Base-by-base conservation (phyloP, 306 rosid species). In the Purshia tridentata region DNA sequence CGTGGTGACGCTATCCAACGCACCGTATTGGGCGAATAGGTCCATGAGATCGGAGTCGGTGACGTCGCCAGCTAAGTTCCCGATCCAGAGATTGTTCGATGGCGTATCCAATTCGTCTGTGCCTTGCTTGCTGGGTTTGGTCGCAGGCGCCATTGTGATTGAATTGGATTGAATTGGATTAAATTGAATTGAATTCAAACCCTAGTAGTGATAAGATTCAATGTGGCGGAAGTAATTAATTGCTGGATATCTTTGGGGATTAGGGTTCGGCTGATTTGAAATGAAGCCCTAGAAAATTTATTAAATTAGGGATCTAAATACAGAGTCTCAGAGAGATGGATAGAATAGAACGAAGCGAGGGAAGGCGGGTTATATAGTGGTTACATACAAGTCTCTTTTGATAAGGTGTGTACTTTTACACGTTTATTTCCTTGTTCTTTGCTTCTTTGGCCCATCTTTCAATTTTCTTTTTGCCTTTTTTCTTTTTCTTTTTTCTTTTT, bases 1-100 rank as follows among this genome's bases (percentile, higher is more conserved):
- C 1, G 91, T 75, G 2, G 96, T 87, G 5, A 95, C 99, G 81
- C 96, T 87, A 39, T 95, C 98, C 19, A 95, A 85, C 1, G 97
- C 98, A 6, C 98, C 99, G 83, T 77, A 90, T 42, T 75, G 90
- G 4, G 86, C 88, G 78, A 95, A 95, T 0, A 92, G 83, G 6
- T 89, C 88, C 92, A 86, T 87, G 52, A 95, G 92, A 80, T 90
- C 96, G 44, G 88, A 65, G 54, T 95, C 99, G 12, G 88, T 67
- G 1, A 95, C 97, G 50, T 90, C 97, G 45, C 77, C 48, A n/a
- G 93, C 76, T 63, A 95, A 82, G 71, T 95, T 95, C 13, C 97
- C 99, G 0, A 95, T 91, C 98, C 98, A 95, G 0, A 95, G 89
- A 58, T 90, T 95, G 85, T 95, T 95, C 14, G 97, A 92, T 0